Conservation (phyloP, 2,329 filamentous ascomycete genomes). For the Zasmidium angulare region DNA sequence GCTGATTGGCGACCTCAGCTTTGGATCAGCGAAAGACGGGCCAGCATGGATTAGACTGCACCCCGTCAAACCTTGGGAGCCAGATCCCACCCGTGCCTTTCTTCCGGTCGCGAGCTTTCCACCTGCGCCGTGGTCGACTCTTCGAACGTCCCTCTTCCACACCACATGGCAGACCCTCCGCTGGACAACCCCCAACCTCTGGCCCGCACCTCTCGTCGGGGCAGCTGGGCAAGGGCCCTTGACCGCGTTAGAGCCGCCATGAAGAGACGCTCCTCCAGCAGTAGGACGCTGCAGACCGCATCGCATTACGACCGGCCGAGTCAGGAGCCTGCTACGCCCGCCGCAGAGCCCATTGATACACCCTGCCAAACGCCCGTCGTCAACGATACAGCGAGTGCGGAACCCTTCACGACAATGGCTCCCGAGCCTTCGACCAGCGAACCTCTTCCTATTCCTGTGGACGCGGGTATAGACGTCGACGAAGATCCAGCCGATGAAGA, state of each 20-base stretch:
- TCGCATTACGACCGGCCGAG: not conserved
- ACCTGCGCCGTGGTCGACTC: not conserved
- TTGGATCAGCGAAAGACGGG: not conserved
- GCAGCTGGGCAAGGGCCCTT: slow-evolving; percentile 28
- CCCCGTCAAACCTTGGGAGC: not conserved
- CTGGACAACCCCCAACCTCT: not conserved
- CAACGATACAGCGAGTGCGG: not conserved
- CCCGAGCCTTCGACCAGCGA: slow-evolving; percentile 7
- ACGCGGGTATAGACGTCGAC: slow-evolving; percentile 9
- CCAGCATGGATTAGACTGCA: not conserved
- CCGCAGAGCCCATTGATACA: not conserved
- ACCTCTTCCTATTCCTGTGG: not conserved
- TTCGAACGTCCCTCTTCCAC: not conserved
- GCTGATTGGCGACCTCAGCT: not conserved
- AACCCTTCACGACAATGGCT: not conserved
- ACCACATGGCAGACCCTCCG: slow-evolving; percentile 11
- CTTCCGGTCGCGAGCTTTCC: not conserved
- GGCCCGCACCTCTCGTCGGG: slow-evolving; percentile 14
- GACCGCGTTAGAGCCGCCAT: slow-evolving; percentile 24
- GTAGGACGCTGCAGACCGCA: slow-evolving; percentile 1
- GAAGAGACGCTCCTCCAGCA: slow-evolving; percentile 20
- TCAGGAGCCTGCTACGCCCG: slow-evolving; percentile 7
- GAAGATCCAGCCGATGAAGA: slow-evolving; percentile 19
- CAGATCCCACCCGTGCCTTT: not conserved
- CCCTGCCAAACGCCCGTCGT: not conserved